These are phyloP conservation scores for Aspergillus tamarii DNA, from an alignment of 2,329 filamentous ascomycete genomes.

Conservation along the genomic window DNA sequence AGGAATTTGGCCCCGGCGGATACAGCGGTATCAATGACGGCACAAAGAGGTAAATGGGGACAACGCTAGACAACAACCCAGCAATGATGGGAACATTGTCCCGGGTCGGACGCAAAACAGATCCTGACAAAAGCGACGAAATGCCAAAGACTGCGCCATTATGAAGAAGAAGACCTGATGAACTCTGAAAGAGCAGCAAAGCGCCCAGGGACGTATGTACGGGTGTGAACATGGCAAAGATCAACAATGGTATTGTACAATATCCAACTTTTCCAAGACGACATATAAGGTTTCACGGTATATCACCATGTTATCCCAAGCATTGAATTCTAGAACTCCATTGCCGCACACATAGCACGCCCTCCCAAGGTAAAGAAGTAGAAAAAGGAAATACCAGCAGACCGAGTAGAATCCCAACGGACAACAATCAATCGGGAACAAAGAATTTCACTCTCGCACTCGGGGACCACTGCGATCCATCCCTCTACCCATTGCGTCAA, in stretches of 20 bases:
- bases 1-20: slow-evolving; percentile 39
- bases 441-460: neutral
- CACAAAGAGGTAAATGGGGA: slow-evolving; percentile 45
- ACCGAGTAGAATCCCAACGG: neutral
- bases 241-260: neutral
- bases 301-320: neutral
- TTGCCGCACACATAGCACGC: neutral
- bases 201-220: slow-evolving; percentile 56
- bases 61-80: slow-evolving; percentile 50
- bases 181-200: slow-evolving; percentile 54
- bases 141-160: slow-evolving; percentile 57
- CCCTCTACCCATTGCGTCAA: slow-evolving; percentile 6
- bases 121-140: slow-evolving; percentile 51
- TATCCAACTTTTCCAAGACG: neutral
- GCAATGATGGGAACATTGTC: slow-evolving; percentile 50
- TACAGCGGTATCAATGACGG: slow-evolving; percentile 51
- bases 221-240: slow-evolving; percentile 55
- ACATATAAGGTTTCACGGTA: neutral
- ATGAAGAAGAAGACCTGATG: slow-evolving; percentile 53
- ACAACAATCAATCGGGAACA: slow-evolving; percentile 3
- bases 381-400: too few species aligned
- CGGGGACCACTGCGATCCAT: slow-evolving; percentile 4
- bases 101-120: slow-evolving; percentile 44
- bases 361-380: neutral
- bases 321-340: neutral